Evolutionary conservation across 163 green algal genomes (phyloP), one percentile per base, ranked within the genome.

Genomic region (Trebouxiophyceae sp.): DNA sequence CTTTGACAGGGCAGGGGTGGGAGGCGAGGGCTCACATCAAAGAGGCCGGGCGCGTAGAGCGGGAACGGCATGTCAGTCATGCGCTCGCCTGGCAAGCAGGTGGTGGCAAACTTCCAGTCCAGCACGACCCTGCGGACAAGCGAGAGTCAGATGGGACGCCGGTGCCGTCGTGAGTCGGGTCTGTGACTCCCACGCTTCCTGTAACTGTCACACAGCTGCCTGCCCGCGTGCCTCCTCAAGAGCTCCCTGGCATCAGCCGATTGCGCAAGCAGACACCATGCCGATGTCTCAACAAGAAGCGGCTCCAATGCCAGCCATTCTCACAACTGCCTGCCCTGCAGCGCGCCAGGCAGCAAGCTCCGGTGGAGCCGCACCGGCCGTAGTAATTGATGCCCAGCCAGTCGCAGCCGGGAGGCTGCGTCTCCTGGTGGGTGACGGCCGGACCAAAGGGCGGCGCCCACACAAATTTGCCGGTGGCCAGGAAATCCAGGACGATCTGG

Each of bases 1-100:
- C n/a, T n/a, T n/a, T n/a, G n/a, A n/a, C n/a, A n/a, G n/a, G n/a
- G n/a, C n/a, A n/a, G n/a, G n/a, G n/a, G n/a, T n/a, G n/a, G n/a
- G n/a, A n/a, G n/a, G n/a, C n/a, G n/a, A n/a, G 57, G 55, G 22
- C 33, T 58, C 4, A 72, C 70, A 27, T 83, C 65, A 63, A 87
- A 88, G 32, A 89, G 69, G 5, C 83, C 83, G n/a, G 77, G 66
- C 2, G 80, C 60, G 65, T 83, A 81, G 32, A 87, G 69, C 6
- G 75, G 65, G 66, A 92, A 94, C 33, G 82, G 86, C 86, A 96
- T 95, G 76, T 96, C 89, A 2, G 84, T 95, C 86, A 91, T 92
- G 5, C 84, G 63, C 67, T 93, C 89, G 5, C 74, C 70, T 19
- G 63, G 60, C 68, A 74, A 67, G 69, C 72, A 80, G 23, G 58